Conservation (phyloP, 257 asterid genomes). For the Ligustrum vulgare region DNA sequence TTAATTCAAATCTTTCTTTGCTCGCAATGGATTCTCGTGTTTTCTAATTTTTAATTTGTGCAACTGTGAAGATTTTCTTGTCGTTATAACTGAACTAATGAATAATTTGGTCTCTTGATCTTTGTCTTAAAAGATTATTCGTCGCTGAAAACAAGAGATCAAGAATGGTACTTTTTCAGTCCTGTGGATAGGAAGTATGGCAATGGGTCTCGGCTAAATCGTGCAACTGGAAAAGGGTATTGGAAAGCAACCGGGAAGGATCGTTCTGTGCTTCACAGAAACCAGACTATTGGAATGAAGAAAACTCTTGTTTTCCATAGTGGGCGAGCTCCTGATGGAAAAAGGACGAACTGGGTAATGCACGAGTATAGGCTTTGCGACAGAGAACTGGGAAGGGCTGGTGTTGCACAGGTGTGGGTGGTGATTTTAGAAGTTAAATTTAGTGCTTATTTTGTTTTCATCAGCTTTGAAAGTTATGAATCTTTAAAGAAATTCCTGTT, state of each 20-base stretch:
- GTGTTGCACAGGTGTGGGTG: conserved; percentile 70
- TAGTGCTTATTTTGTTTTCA: conserved; percentile 9
- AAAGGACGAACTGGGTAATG: conserved; percentile 97
- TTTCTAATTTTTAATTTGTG: neutral
- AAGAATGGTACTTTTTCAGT: conserved; percentile 94
- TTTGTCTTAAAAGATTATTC: conserved; percentile 48
- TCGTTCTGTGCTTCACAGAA: conserved; percentile 70
- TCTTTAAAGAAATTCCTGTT: conserved; percentile 32
- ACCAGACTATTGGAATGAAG: conserved; percentile 78
- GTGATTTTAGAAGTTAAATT: neutral
- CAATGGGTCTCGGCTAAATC: conserved; percentile 86
- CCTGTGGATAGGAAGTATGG: conserved; percentile 90
- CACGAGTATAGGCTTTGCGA: conserved; percentile 90
- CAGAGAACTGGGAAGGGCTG: conserved; percentile 65
- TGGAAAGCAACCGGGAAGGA: conserved; percentile 99
- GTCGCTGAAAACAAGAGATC: conserved; percentile 73
- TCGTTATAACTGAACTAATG: neutral
- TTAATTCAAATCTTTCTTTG: neutral
- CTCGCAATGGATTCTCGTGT: neutral
- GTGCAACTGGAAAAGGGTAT: conserved; percentile 91
- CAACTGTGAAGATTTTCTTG: neutral
- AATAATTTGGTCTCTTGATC: conserved; percentile 9
- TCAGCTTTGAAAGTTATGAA: conserved; percentile 13
- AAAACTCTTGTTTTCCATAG: conserved; percentile 87
- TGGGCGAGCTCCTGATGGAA: conserved; percentile 98